Percentiles rank a stretch among this genome's conserved stretches.
phyloP scores from a whole-genome alignment of 257 asterid genomes.

The Cynanchum wilfordii region DNA sequence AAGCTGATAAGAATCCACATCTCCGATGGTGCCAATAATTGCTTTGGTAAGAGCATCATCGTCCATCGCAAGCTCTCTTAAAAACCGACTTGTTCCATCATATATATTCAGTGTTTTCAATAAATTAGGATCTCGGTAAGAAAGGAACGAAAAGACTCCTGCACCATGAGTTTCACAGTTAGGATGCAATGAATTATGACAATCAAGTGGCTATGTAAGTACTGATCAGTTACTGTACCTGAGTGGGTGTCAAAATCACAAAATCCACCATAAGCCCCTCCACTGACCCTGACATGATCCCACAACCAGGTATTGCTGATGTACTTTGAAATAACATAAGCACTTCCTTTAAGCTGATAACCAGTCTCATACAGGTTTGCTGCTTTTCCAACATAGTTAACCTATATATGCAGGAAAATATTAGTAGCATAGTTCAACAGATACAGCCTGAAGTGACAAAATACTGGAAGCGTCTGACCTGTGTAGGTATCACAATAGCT shows the following conservation, averaged over 20 bases:
- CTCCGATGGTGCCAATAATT: slow-evolving; percentile 96
- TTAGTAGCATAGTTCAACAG: slow-evolving; percentile 13
- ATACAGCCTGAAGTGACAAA: slow-evolving; percentile 4
- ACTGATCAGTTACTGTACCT: slow-evolving; percentile 35
- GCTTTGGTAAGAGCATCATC: slow-evolving; percentile 91
- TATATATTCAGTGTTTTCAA: slow-evolving; percentile 86
- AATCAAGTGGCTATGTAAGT: slow-evolving; percentile 11
- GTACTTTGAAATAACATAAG: slow-evolving; percentile 84
- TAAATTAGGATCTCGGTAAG: slow-evolving; percentile 95
- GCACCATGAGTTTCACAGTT: slow-evolving; percentile 24
- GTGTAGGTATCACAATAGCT: slow-evolving; percentile 94
- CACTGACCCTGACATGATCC: slow-evolving; percentile 99
- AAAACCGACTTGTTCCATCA: slow-evolving; percentile 80
- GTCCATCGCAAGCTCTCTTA: slow-evolving; percentile 83
- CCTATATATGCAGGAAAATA: slow-evolving; percentile 42
- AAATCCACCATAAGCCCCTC: slow-evolving; percentile 99
- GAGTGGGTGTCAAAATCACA: slow-evolving; percentile 95
- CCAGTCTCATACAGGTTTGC: slow-evolving; percentile 87
- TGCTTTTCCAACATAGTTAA: slow-evolving; percentile 96
- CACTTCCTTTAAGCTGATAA: slow-evolving; percentile 87
- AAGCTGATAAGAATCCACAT: slow-evolving; percentile 87
- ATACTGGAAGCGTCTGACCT: slow-evolving; percentile 41
- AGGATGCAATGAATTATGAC: slow-evolving; percentile 13
- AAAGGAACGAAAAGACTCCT: slow-evolving; percentile 92
- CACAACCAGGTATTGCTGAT: slow-evolving; percentile 88